phyloP scores from a whole-genome alignment of 306 rosid species.

The Cucumis melo region DNA sequence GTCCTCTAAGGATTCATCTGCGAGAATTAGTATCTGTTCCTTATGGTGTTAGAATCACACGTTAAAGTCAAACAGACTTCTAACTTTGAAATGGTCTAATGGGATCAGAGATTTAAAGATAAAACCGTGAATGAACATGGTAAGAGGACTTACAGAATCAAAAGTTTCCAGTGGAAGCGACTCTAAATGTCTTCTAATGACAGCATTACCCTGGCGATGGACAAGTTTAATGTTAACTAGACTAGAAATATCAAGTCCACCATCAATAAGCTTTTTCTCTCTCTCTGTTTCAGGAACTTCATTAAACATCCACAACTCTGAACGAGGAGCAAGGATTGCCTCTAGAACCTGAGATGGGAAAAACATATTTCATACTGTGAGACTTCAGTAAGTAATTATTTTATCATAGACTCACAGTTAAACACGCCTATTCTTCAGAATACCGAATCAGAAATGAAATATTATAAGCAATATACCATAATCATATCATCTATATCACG shows the following conservation, averaged over 20 bases:
- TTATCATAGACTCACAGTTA: neutral
- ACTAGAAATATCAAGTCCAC: slow-evolving; percentile 69
- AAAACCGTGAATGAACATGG: neutral
- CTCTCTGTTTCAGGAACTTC: slow-evolving; percentile 82
- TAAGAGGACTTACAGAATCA: slow-evolving; percentile 66
- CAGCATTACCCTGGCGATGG: slow-evolving; percentile 91
- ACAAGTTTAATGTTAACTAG: slow-evolving; percentile 74
- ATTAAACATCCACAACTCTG: slow-evolving; percentile 98
- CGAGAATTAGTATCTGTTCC: slow-evolving; percentile 92
- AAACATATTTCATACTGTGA: neutral
- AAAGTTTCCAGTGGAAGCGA: slow-evolving; percentile 87
- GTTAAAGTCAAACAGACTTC: neutral
- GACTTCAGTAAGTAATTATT: neutral
- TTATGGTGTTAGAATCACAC: slow-evolving; percentile 48
- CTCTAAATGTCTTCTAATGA: slow-evolving; percentile 85
- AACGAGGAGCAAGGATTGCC: slow-evolving; percentile 79
- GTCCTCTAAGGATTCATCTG: slow-evolving; percentile 93
- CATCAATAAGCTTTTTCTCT: slow-evolving; percentile 78
- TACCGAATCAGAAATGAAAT: neutral
- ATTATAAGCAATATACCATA: slow-evolving; percentile 41
- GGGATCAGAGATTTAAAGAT: neutral
- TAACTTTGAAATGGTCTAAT: neutral
- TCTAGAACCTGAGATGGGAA: slow-evolving; percentile 53
- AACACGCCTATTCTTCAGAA: neutral
- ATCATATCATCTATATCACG: slow-evolving; percentile 98